Base-by-base conservation (phyloP, 1,284 basidiomycete species). In the Pulchroboletus neoregius region DNA sequence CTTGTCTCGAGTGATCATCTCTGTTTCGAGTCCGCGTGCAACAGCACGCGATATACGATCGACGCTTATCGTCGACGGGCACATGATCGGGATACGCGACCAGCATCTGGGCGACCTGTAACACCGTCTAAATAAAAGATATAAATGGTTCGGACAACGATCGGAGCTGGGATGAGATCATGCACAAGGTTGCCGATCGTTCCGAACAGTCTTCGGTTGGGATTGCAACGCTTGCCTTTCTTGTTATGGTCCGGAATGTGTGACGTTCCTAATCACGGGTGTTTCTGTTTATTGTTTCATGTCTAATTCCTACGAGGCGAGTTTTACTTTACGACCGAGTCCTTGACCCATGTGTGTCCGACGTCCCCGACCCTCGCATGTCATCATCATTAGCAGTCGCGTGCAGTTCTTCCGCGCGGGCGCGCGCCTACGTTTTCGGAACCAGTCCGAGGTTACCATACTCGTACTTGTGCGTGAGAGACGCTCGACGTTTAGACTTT, bases 401-500 rank as follows among this genome's bases (percentile, higher is more conserved):
- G 6, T 20, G 33, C 34, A 34, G 22, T 15, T 12, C 13, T 15
- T 24, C 20, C 31, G 37, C 5, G 33, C 26, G 27, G 31, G 53
- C 13, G 20, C 36, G 41, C 41, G 20, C 20, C 41, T 39, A 42
- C 36, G 11, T 22, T n/a, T 38, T 22, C 24, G 39, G 24, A 49
- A 56, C 51, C 28, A 32, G 56, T 58, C 58, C 56, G 39, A 43
- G 15, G 30, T 39, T 20, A 26, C 33, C 30, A 36, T 37, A 33
- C 22, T n/a, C 26, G 27, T 11, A 8, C 11, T 12, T 20, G n/a
- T n/a, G 23, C 13, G 30, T 27, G 26, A 26, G 37, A 26, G 39
- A 23, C 31, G 34, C 34, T 37, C 45, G 51, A 40, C 24, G 13
- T 40, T 57, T 53, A 53, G 45, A 57, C 54, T 56, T 53, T 33